Conservation (phyloP, 805 yeast species). For the Ogataea nonfermentans region DNA sequence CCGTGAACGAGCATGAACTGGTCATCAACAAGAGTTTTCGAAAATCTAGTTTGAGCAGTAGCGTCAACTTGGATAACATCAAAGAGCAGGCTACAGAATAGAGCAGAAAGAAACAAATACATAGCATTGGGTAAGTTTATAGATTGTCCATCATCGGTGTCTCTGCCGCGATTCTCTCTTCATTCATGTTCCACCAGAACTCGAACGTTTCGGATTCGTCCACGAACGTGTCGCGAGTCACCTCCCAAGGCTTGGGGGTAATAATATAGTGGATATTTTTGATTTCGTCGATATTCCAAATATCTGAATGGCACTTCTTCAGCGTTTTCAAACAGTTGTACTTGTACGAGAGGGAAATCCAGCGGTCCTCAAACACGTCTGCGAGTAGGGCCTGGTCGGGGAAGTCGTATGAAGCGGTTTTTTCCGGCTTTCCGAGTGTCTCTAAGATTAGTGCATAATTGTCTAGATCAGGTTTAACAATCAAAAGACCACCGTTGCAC, state of each 20-base stretch:
- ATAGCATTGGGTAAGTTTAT: not conserved
- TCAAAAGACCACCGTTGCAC: slow-evolving; percentile 60
- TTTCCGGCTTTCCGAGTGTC: slow-evolving; percentile 38
- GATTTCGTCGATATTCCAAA: slow-evolving; percentile 48
- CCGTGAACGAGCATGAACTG: slow-evolving; percentile 22
- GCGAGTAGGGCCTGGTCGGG: slow-evolving; percentile 58
- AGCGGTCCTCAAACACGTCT: slow-evolving; percentile 48
- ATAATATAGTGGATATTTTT: slow-evolving; percentile 58
- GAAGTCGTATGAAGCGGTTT: slow-evolving; percentile 45
- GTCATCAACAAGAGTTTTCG: slow-evolving; percentile 8
- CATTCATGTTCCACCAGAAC: slow-evolving; percentile 49
- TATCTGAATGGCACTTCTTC: slow-evolving; percentile 40
- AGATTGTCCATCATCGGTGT: slow-evolving; percentile 1
- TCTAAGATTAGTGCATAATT: slow-evolving; percentile 40
- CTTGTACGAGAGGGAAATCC: slow-evolving; percentile 52
- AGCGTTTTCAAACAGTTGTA: slow-evolving; percentile 59
- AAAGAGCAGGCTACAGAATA: slow-evolving; percentile 1
- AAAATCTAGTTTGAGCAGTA: slow-evolving; percentile 11
- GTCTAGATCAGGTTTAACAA: slow-evolving; percentile 43
- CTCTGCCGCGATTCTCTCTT: slow-evolving; percentile 30
- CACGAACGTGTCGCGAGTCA: slow-evolving; percentile 26
- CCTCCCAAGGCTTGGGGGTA: slow-evolving; percentile 63
- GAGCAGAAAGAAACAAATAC: not conserved
- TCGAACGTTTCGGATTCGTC: slow-evolving; percentile 49
- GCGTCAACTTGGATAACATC: slow-evolving; percentile 8